These are phyloP conservation scores for Mycena galopus DNA, from an alignment of 768 basidiomycete genomes.

Conservation along the genomic window DNA sequence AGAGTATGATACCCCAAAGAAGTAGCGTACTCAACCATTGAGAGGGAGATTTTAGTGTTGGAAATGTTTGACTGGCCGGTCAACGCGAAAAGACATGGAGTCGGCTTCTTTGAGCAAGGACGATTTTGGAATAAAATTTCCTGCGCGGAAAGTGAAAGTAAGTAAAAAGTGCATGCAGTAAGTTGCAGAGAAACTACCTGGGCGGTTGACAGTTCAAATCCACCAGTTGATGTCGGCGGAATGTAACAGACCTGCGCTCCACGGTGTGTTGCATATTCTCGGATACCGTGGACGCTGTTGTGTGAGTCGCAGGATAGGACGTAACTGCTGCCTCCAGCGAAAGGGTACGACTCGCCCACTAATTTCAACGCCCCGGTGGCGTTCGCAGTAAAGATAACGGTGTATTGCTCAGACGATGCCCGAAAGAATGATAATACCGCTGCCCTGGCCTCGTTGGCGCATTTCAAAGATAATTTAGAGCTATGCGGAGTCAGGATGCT, in stretches of 20 bases:
- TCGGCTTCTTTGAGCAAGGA: slow-evolving; percentile 55
- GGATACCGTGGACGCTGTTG: slow-evolving; percentile 87
- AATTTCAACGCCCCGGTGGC: slow-evolving; percentile 85
- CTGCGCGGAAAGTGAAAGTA: no score
- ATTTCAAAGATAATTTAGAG: slow-evolving; percentile 74
- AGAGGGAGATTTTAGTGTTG: slow-evolving; percentile 77
- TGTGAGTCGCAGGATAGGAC: slow-evolving; percentile 84
- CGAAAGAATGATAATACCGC: slow-evolving; percentile 82
- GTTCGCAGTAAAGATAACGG: slow-evolving; percentile 86
- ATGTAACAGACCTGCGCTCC: slow-evolving; percentile 75
- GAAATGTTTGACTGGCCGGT: slow-evolving; percentile 88
- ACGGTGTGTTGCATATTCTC: slow-evolving; percentile 72
- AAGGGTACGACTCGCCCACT: slow-evolving; percentile 85
- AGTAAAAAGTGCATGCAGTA: no score
- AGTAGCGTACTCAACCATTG: slow-evolving; percentile 71
- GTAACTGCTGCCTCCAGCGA: slow-evolving; percentile 64
- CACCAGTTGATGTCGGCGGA: slow-evolving; percentile 71
- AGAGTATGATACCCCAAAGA: slow-evolving; percentile 79
- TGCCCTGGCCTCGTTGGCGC: slow-evolving; percentile 75
- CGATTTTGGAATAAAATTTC: slow-evolving; percentile 62
- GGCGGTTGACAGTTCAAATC: slow-evolving; percentile 67
- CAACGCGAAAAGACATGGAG: slow-evolving; percentile 76
- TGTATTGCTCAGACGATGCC: slow-evolving; percentile 76
- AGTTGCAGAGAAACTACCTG: slow-evolving; percentile 59
- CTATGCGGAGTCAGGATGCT: no score